Base-by-base conservation (phyloP, 139 green algal species). In the Haematococcus sp. region DNA sequence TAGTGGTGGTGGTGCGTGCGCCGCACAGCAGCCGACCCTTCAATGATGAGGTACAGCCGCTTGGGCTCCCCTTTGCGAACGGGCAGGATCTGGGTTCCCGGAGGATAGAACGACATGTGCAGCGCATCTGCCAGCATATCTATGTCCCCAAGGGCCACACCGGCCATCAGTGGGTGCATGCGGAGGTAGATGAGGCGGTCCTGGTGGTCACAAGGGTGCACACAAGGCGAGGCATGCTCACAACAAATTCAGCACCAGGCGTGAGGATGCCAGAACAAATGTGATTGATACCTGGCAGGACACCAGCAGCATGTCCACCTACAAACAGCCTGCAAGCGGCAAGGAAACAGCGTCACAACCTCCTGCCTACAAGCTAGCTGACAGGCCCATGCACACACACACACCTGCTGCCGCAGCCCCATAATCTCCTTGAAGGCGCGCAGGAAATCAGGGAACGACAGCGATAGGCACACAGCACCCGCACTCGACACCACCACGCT, bases 391-490 rank as follows among this genome's bases (percentile, higher is more conserved):
- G n/a, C n/a, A n/a, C n/a, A n/a, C n/a, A n/a, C n/a, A n/a, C n/a
- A n/a, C 32, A 78, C 73, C 73, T 78, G 73, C 19, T 78, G 73
- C 34, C 73, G 28, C 1, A 78, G 63, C 2, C 73, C 73, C 63
- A 78, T 49, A 7, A 78, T 68, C 15, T 44, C 73, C 52, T 78
- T 78, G 40, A 78, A 54, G 1, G 63, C 64, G 4, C 27, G 49
- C 52, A 72, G 52, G 63, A 78, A 78, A 63, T 78, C 73, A 4
- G 32, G 13, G 15, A 46, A 40, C 5, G 25, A 23, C 40, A 78
- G 27, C 30, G 72, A 78, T 31, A 78, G 72, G 40, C 71, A n/a
- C 31, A 69, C 61, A 7, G 72, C 72, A 4, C 61, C 72, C 15
- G 25, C 22, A 30, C 72, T 78, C 4, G 16, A 61, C 28, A 78